These are phyloP conservation scores for Baudoinia panamericana DNA, from an alignment of 495 filamentous ascomycete species.

Conservation along the genomic window DNA sequence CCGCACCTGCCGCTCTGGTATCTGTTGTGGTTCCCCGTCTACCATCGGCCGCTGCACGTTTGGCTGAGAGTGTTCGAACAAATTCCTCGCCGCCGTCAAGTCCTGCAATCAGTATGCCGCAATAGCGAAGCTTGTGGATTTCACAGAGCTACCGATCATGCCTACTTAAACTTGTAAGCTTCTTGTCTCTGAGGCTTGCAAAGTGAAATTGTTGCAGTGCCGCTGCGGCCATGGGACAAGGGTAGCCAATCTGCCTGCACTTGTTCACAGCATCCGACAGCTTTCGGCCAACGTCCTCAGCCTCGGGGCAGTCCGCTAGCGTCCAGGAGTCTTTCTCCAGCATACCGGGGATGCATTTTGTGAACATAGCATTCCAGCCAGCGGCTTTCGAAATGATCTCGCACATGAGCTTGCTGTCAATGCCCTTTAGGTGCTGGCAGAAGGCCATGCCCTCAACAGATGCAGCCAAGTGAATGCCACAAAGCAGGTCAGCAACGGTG, in stretches of 20 bases:
- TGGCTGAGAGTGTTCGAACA: too few species aligned
- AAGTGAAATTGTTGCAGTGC: slow-evolving; percentile 19
- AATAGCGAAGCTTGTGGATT: too few species aligned
- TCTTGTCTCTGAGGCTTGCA: slow-evolving; percentile 10
- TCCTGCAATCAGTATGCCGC: too few species aligned
- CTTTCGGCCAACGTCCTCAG: slow-evolving; percentile 11
- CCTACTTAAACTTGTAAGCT: slow-evolving; percentile 10
- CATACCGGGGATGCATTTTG: slow-evolving; percentile 17
- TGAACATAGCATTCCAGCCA: slow-evolving; percentile 19
- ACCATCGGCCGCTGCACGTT: too few species aligned
- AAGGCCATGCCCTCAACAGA: slow-evolving; percentile 21
- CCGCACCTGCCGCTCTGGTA: too few species aligned
- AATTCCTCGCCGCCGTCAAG: too few species aligned
- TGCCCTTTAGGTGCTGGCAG: slow-evolving; percentile 16
- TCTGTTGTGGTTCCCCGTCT: too few species aligned
- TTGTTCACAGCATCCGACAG: slow-evolving; percentile 17
- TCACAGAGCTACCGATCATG: slow-evolving; percentile 9
- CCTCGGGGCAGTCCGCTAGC: slow-evolving; percentile 11
- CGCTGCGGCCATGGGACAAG: slow-evolving; percentile 19
- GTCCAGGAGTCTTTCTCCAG: slow-evolving; percentile 18
- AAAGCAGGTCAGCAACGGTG: slow-evolving; percentile 18
- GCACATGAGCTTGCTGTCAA: slow-evolving; percentile 17
- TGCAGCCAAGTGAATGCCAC: slow-evolving; percentile 20
- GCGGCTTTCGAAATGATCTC: slow-evolving; percentile 22
- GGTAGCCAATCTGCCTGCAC: slow-evolving; percentile 11